These are phyloP conservation scores for Ophiosphaerella herpotricha DNA, from an alignment of 2,329 filamentous ascomycete genomes.

Conservation along the genomic window DNA sequence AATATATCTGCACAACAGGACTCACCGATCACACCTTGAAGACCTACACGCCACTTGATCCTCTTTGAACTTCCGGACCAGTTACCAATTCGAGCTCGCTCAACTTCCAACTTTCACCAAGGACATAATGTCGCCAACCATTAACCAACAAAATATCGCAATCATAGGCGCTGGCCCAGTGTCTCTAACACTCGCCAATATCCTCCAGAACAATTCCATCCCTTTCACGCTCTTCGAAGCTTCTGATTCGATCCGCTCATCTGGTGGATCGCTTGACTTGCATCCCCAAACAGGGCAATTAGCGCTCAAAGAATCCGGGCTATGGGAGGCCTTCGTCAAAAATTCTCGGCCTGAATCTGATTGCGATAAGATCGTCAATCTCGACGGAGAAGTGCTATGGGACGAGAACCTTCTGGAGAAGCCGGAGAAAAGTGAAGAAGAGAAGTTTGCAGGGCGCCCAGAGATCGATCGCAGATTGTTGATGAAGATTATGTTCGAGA, in stretches of 20 bases:
- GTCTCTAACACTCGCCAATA: constrained; percentile 58
- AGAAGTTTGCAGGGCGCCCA: constrained; percentile 30
- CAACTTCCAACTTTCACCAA: not conserved
- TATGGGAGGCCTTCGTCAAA: constrained; percentile 57
- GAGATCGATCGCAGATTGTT: constrained; percentile 58
- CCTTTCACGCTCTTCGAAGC: constrained; percentile 56
- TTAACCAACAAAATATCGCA: constrained; percentile 31
- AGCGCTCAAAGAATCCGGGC: constrained; percentile 56
- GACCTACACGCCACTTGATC: too few relatives aligned
- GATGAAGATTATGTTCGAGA: constrained; percentile 47
- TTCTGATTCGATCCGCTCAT: constrained; percentile 38
- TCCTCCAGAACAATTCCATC: constrained; percentile 55
- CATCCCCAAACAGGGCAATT: constrained; percentile 57
- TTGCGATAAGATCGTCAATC: constrained; percentile 53
- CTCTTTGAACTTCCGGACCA: too few relatives aligned
- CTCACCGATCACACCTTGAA: too few relatives aligned
- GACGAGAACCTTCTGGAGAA: constrained; percentile 38
- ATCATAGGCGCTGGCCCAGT: constrained; percentile 48
- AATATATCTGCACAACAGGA: too few relatives aligned
- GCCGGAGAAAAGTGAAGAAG: constrained; percentile 44
- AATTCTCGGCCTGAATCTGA: constrained; percentile 60
- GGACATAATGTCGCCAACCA: not conserved
- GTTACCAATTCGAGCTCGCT: too few relatives aligned
- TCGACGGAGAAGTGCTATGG: constrained; percentile 36
- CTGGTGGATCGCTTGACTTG: constrained; percentile 54